Evolutionary conservation across 257 asterid genomes (phyloP), one percentile per base, ranked within the genome.

Genomic region (Solanum pimpinellifolium): DNA sequence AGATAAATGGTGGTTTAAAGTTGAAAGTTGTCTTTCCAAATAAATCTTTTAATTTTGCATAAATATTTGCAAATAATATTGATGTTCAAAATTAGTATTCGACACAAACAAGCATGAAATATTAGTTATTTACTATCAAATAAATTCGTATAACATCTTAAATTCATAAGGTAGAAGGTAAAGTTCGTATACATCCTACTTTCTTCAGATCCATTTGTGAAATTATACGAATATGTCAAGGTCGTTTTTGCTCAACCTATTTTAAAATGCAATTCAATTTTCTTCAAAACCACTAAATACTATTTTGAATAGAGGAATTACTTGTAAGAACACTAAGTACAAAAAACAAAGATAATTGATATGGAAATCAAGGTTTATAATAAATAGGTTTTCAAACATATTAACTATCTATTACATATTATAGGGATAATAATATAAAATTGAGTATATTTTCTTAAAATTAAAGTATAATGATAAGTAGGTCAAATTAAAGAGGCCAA

Each of bases 401-500:
- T 14, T 77, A 80, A 47, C 49, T 27, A 80, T 80, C 11, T 78
- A 9, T 20, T 80, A 47, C 85, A 80, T 29, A 80, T 27, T 80
- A 18, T 18, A 29, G 29, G 15, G 16, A 80, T 29, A 49, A 47
- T 10, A 49, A 31, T 9, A 27, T 80, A 80, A 47, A 47, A 46
- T 52, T 80, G 21, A 47, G 84, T 80, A 47, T 46, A 80, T 80
- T 80, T 80, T 80, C 11, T 78, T 80, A 16, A 16, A 52, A 52
- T 52, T 52, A 52, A 72, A 77, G 62, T 20, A 44, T 44, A 65
- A 27, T 78, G 66, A 46, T 46, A 4, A 27, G 14, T 78, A 47
- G 25, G 85, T 93, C 90, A 92, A 52, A 52, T 52, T 52, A 52
- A 90, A 93, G 90, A 70, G 98, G 93, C 97, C 96, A 95, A 91